Evolutionary conservation across 2,329 filamentous ascomycete species (phyloP), one percentile per base, ranked within the genome.

Genomic region (Botrytis galanthina): DNA sequence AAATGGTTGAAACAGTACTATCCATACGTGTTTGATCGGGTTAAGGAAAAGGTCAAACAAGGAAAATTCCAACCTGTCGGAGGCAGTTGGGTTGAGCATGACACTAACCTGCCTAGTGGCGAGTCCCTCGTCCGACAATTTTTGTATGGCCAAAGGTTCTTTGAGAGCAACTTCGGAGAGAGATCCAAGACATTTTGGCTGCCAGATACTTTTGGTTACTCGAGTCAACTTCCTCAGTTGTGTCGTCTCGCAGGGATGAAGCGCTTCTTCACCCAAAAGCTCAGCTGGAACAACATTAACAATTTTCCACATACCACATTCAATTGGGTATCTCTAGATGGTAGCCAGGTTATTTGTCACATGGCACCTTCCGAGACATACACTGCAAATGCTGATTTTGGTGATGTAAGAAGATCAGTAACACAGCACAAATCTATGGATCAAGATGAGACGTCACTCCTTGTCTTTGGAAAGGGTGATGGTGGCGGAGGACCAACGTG

Each of bases 251-350:
- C 96, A n/a, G 95, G 94, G 32, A 98, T 99, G 96, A 93, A 89
- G 73, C 90, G 95, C 48, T 99, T 99, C 86, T 92, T 99, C 80
- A 99, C 96, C 0, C 96, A 99, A 83, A 99, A 99, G 85, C 86
- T 99, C 74, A 98, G 95, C 85, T 99, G 96, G 96, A 98, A 98
- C 85, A 98, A 98, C 82, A 98, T 98, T 87, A 98, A 98, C 84
- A 97, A 93, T 80, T 99, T 98, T 84, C 96, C 96, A 0, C 96
- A 98, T 81, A 98, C 96, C 9, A 98, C 96, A 0, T 99, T 99
- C 87, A 97, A 97, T 83, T 99, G 96, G 96, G 95, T 99, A 46
- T 90, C 94, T 20, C 89, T 98, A 22, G 96, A 99, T 82, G 95
- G 96, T 73, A 97, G 93, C 80, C 96, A 98, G 81, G 96, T 99